Evolutionary conservation across 257 asterid species (phyloP), one percentile per base, ranked within the genome.

Genomic region (Leptodermis oblonga): DNA sequence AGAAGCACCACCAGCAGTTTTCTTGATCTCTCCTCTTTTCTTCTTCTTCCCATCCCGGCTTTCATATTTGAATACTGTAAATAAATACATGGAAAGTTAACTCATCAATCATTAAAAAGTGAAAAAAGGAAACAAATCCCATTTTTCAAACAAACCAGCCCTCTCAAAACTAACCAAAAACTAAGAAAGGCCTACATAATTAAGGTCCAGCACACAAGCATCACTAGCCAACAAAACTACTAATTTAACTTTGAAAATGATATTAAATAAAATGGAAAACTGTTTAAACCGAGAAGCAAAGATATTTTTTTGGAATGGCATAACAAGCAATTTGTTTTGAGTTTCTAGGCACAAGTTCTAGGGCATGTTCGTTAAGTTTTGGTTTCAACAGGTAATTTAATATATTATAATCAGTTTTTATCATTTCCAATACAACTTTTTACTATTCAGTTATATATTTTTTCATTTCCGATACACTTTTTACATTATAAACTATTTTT

Each of bases 31-130:
- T 72, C 73, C 59, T 46, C 34, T 80, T 53, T 79, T 87, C 74
- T 82, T 82, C 69, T 39, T 86, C 71, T 37, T 76, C 65, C 64
- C 82, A 20, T 79, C 95, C 39, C 74, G 79, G 43, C 67, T 68
- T 31, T 83, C 96, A 76, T 82, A 91, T 86, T 92, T 92, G 79
- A 83, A 89, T 59, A 88, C 98, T 92, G 89, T 59, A 71, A 76
- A 77, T 41, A 52, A 74, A 53, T 28, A 52, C n/a, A n/a, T n/a
- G n/a, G 58, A 18, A n/a, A 52, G n/a, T n/a, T n/a, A n/a, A n/a
- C n/a, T n/a, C n/a, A n/a, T 52, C 30, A n/a, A 52, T 20, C 58
- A n/a, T 20, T 7, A 45, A 12, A 45, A 45, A 22, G n/a, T n/a
- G 23, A n/a, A 18, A 36, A 59, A 55, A 25, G 54, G 51, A 42